Conservation (phyloP, 192 early-diverging fungal species). For the Gonapodya prolifera region DNA sequence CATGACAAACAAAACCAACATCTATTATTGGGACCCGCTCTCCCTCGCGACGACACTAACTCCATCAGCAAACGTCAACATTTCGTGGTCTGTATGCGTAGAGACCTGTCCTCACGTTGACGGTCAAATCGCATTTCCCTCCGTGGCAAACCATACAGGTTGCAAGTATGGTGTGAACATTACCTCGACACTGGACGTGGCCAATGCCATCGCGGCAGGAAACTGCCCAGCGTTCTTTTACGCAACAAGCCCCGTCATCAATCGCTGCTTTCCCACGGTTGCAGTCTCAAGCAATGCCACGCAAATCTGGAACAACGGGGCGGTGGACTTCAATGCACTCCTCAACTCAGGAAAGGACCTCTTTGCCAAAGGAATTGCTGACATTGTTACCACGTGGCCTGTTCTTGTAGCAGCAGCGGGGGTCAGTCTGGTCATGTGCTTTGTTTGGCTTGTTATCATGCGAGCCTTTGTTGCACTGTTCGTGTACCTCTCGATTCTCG, state of each 20-base stretch:
- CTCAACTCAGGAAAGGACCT: conserved; percentile 7
- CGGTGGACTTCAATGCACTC: conserved; percentile 6
- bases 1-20: conserved; percentile 1
- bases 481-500: conserved; percentile 26
- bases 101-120: conserved; percentile 8
- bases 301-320: neutral
- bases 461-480: conserved; percentile 10
- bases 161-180: conserved; percentile 14
- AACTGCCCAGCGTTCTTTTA: conserved; percentile 9
- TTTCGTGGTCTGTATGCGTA: conserved; percentile 9
- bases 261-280: conserved; percentile 14
- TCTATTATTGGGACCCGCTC: conserved; percentile 10
- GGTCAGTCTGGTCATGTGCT: conserved; percentile 9
- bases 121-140: neutral
- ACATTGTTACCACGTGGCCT: conserved; percentile 8
- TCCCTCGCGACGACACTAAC: conserved; percentile 3
- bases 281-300: conserved; percentile 2
- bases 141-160: neutral
- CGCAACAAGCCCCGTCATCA: conserved; percentile 10
- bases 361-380: conserved; percentile 4
- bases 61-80: conserved; percentile 1
- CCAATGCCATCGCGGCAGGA: neutral
- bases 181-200: neutral
- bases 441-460: conserved; percentile 7
- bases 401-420: conserved; percentile 4